Percentiles rank a stretch among this genome's conserved stretches.
phyloP scores from a whole-genome alignment of 2,329 filamentous ascomycete genomes.

The Penicillium sumatraense region DNA sequence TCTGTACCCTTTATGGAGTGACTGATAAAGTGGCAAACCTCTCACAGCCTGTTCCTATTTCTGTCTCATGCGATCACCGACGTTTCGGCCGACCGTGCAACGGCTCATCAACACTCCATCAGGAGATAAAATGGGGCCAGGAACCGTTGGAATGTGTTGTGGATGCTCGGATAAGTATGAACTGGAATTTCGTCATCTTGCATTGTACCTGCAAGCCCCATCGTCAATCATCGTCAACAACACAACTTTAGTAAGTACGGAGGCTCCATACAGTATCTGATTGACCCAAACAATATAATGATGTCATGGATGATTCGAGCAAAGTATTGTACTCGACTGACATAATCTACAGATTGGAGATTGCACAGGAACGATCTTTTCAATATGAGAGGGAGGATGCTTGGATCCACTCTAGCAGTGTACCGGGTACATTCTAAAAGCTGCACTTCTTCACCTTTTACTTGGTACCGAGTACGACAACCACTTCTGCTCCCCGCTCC shows the following conservation, averaged over 20 bases:
- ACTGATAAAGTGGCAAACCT: neutral
- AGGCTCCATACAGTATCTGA: neutral
- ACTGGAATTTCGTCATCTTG: neutral
- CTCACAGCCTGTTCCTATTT: neutral
- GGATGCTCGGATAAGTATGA: neutral
- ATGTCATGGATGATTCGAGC: neutral
- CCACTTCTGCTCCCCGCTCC: neutral
- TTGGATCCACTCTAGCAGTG: neutral
- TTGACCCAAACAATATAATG: neutral
- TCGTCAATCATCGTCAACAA: neutral
- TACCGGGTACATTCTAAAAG: neutral
- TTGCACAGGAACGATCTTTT: neutral
- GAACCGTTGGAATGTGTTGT: neutral
- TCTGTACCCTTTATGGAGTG: neutral
- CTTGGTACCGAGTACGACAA: neutral
- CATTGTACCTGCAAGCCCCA: conserved; percentile 2
- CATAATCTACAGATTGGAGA: too few relatives aligned
- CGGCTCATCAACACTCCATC: neutral
- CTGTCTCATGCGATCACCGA: neutral
- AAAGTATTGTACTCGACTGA: too few relatives aligned
- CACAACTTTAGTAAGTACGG: too few relatives aligned
- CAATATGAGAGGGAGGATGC: neutral
- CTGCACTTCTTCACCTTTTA: neutral
- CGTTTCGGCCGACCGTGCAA: neutral
- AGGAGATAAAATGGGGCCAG: neutral